Conservation (phyloP, 257 asterid species). For the Sherardia arvensis region DNA sequence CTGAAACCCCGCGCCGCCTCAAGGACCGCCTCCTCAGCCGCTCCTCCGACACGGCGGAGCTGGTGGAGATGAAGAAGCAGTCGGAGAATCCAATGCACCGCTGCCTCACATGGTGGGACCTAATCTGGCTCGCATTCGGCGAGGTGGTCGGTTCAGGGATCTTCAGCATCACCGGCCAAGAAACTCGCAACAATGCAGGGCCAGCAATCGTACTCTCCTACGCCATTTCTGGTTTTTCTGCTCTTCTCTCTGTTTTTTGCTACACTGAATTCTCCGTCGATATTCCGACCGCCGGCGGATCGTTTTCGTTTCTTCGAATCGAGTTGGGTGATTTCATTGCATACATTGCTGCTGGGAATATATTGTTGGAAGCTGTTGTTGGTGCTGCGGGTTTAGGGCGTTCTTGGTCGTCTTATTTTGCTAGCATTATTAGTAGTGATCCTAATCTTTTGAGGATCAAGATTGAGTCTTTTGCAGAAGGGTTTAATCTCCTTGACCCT, state of each 20-base stretch:
- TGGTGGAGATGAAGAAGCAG: slow-evolving; percentile 42
- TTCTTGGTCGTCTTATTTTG: slow-evolving; percentile 82
- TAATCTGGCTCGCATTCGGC: slow-evolving; percentile 87
- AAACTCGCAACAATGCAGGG: slow-evolving; percentile 58
- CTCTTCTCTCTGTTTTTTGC: slow-evolving; percentile 74
- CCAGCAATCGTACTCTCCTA: slow-evolving; percentile 82
- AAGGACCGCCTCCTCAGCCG: slow-evolving; percentile 65
- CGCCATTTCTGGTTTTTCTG: slow-evolving; percentile 76
- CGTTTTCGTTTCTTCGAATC: slow-evolving; percentile 73
- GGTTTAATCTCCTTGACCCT: slow-evolving; percentile 80
- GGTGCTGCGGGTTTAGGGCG: slow-evolving; percentile 97
- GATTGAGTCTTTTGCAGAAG: slow-evolving; percentile 53
- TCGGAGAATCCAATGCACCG: slow-evolving; percentile 64
- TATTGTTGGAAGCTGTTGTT: slow-evolving; percentile 69
- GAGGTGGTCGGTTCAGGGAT: slow-evolving; percentile 94
- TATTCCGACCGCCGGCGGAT: slow-evolving; percentile 87
- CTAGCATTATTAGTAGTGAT: slow-evolving; percentile 44
- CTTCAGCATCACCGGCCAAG: slow-evolving; percentile 82
- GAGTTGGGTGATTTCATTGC: slow-evolving; percentile 94
- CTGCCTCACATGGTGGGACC: slow-evolving; percentile 97
- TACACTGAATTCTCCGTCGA: slow-evolving; percentile 91
- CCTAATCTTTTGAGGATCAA: slow-evolving; percentile 55
- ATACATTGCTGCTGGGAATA: slow-evolving; percentile 83
- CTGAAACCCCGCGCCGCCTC: slow-evolving; percentile 62
- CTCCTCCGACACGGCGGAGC: slow-evolving; percentile 55